These are phyloP conservation scores for Phytopythium chamaehyphon DNA, from an alignment of 352 stramenopile species.

Conservation along the genomic window DNA sequence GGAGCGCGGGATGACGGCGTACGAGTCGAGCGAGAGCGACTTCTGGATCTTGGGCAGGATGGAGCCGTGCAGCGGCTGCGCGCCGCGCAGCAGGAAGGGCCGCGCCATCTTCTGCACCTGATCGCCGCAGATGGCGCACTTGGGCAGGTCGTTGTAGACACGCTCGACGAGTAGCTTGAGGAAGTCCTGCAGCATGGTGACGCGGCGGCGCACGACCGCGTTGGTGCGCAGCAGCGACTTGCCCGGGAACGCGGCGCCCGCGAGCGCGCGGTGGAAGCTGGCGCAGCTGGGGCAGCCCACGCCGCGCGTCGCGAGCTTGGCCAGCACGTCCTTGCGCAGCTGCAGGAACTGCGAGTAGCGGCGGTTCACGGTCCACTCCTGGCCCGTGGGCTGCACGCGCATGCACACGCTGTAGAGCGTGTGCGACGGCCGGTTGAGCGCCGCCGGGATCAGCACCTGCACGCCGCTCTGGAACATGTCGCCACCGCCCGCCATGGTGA, in stretches of 20 bases:
- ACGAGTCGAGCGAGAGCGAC: conserved; percentile 66
- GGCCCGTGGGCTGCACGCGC: conserved; percentile 65
- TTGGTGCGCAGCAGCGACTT: conserved; percentile 74
- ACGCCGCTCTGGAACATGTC: conserved; percentile 47
- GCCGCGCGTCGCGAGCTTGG: conserved; percentile 28
- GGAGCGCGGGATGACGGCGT: conserved; percentile 41
- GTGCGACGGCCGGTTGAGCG: conserved; percentile 77
- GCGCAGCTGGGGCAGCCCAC: conserved; percentile 55
- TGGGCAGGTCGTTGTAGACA: conserved; percentile 70
- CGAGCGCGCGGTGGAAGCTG: conserved; percentile 57
- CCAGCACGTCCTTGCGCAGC: conserved; percentile 64
- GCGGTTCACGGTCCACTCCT: conserved; percentile 84
- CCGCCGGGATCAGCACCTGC: conserved; percentile 78
- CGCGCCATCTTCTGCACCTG: conserved; percentile 65
- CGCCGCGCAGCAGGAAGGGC: conserved; percentile 73
- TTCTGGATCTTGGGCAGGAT: conserved; percentile 70
- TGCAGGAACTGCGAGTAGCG: conserved; percentile 86
- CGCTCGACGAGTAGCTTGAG: conserved; percentile 65
- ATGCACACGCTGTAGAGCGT: conserved; percentile 86
- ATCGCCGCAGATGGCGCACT: conserved; percentile 68
- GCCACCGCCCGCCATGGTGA: conserved; percentile 1
- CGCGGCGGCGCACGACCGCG: conserved; percentile 59
- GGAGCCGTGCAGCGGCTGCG: conserved; percentile 67
- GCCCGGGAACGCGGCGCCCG: conserved; percentile 57
- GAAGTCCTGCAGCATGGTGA: conserved; percentile 66